These are phyloP conservation scores for Solanum pennellii DNA, from an alignment of 257 asterid species.

Conservation along the genomic window DNA sequence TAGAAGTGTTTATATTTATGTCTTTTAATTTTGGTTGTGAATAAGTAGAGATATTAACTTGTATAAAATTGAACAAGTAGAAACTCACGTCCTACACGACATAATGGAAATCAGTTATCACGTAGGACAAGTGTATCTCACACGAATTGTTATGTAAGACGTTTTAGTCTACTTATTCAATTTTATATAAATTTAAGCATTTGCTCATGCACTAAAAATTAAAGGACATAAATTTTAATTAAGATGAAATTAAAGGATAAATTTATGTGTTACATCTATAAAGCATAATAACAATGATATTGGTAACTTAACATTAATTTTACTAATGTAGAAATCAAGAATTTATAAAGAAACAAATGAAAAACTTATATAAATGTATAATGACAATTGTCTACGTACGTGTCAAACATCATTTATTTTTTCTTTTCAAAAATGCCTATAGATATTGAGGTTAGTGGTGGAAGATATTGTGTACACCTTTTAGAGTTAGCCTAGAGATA, in stretches of 20 bases:
- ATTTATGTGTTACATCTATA: neutral
- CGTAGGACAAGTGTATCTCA: neutral
- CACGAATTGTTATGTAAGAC: neutral
- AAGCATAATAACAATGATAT: neutral
- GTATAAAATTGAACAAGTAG: too few relatives aligned
- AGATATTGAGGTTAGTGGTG: neutral
- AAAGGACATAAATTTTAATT: neutral
- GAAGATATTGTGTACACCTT: neutral
- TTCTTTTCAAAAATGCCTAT: neutral
- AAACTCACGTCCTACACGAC: fast-evolving
- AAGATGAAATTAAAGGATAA: too few relatives aligned
- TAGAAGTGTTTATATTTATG: too few relatives aligned
- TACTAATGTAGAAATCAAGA: neutral
- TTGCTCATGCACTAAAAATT: neutral
- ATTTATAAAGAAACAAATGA: neutral
- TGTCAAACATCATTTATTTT: neutral
- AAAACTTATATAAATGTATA: neutral
- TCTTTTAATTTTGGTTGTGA: neutral
- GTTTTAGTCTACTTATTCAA: too few relatives aligned
- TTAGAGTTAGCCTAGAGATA: neutral
- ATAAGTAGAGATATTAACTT: too few relatives aligned
- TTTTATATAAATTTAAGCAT: too few relatives aligned
- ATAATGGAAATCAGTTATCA: neutral
- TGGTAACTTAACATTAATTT: neutral
- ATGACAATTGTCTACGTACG: neutral